These are phyloP conservation scores for Diaporthe amygdali DNA, from an alignment of 2,329 filamentous ascomycete genomes.

Conservation along the genomic window DNA sequence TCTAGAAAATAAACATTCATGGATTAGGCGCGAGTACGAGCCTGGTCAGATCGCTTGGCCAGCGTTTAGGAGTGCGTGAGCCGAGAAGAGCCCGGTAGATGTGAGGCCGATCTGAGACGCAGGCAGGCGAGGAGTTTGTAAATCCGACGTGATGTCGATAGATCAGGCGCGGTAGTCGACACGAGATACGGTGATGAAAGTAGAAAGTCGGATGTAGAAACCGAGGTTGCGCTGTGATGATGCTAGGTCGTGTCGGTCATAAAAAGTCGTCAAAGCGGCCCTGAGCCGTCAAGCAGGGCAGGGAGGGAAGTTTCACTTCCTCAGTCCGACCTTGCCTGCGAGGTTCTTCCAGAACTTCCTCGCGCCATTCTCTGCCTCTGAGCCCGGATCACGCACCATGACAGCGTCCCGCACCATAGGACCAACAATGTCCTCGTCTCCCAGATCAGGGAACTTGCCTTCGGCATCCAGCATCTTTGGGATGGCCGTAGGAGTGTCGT, in stretches of 20 bases:
- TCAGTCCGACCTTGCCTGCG: conserved; percentile 48
- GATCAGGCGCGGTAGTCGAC: not conserved
- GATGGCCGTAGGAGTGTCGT: conserved; percentile 67
- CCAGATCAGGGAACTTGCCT: conserved; percentile 86
- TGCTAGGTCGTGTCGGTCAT: conserved; percentile 24
- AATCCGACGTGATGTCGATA: not conserved
- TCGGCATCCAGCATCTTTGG: conserved; percentile 73
- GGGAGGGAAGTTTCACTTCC: conserved; percentile 30
- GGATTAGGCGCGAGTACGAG: conserved; percentile 10
- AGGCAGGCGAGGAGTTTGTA: not conserved
- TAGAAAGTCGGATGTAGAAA: not conserved
- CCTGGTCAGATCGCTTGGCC: not conserved
- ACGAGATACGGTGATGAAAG: not conserved
- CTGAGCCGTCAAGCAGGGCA: not conserved
- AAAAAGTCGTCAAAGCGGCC: conserved; percentile 14
- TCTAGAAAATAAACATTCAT: conserved; percentile 21
- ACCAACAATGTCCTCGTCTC: conserved; percentile 91
- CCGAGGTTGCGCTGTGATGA: not conserved
- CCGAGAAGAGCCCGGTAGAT: not conserved
- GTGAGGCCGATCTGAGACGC: not conserved
- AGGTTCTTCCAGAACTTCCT: conserved; percentile 54
- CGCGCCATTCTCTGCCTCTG: conserved; percentile 45
- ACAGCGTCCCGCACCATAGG: conserved; percentile 76
- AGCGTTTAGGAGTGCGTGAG: too few species aligned
- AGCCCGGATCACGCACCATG: conserved; percentile 52